Evolutionary conservation across 192 early-diverging fungal species (phyloP).

Genomic region (Dimargaris xerosporica): DNA sequence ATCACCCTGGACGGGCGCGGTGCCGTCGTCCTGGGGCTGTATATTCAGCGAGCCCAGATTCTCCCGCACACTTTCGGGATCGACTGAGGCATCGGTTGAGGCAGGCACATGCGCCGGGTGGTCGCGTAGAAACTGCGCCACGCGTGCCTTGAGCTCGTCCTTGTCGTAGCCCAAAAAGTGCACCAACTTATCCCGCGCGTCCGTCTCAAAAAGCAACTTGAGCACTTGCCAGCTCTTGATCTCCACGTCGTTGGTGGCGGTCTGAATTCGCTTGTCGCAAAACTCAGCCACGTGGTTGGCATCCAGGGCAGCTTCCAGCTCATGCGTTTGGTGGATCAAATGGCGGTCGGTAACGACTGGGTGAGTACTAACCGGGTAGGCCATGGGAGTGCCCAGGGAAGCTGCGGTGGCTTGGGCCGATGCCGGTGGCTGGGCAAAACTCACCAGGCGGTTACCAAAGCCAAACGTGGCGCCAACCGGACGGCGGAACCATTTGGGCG

Average conservation of each 20-base stretch:
- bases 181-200: conserved; percentile 64
- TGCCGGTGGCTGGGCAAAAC: conserved; percentile 44
- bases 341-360: conserved; percentile 59
- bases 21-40: background rate
- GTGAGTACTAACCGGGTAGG: conserved; percentile 38
- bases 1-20: conserved; percentile 12
- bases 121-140: conserved; percentile 32
- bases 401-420: conserved; percentile 16
- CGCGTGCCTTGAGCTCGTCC: conserved; percentile 40
- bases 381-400: conserved; percentile 18
- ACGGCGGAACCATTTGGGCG: conserved; percentile 90
- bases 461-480: conserved; percentile 77
- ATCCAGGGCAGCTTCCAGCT: conserved; percentile 56
- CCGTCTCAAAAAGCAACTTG: conserved; percentile 62
- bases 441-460: conserved; percentile 79
- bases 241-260: conserved; percentile 23
- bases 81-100: background rate
- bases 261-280: conserved; percentile 22
- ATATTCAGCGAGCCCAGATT: no score
- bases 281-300: conserved; percentile 32
- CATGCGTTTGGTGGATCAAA: conserved; percentile 45
- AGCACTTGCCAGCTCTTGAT: conserved; percentile 62
- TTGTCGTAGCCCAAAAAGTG: conserved; percentile 83
- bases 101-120: conserved; percentile 7
- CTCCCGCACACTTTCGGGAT: background rate